These are phyloP conservation scores for Solanum pinnatisectum DNA, from an alignment of 257 asterid species.

Conservation along the genomic window DNA sequence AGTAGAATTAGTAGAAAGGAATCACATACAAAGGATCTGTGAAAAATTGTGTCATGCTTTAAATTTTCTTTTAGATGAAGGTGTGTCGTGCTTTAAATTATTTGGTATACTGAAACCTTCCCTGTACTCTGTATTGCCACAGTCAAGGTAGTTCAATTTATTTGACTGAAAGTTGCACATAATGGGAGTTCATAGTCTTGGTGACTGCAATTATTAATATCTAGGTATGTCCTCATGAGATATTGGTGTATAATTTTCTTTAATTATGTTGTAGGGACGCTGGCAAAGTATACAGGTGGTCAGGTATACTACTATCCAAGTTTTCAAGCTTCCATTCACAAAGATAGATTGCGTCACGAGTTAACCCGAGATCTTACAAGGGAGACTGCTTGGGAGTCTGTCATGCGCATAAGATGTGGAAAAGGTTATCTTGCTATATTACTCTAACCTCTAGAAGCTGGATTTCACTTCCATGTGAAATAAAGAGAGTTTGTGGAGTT, in stretches of 20 bases:
- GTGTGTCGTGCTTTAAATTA: not conserved
- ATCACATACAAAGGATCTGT: not conserved
- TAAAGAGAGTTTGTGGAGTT: not conserved
- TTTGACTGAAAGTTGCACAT: not conserved
- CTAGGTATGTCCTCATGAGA: not conserved
- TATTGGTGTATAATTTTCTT: not conserved
- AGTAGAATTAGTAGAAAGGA: not conserved
- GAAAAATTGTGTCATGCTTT: not conserved
- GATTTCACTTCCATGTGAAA: not conserved
- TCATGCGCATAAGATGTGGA: slow-evolving; percentile 98
- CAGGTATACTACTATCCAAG: slow-evolving; percentile 92
- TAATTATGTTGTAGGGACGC: slow-evolving; percentile 44
- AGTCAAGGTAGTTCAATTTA: not conserved
- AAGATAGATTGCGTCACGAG: slow-evolving; percentile 78
- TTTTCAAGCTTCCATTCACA: slow-evolving; percentile 58
- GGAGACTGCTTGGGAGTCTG: slow-evolving; percentile 99
- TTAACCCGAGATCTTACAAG: slow-evolving; percentile 88
- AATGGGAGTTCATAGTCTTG: not conserved
- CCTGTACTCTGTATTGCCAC: not conserved
- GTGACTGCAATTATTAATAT: not conserved
- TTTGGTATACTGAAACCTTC: not conserved
- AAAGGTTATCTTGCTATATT: slow-evolving; percentile 46
- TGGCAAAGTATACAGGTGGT: slow-evolving; percentile 97
- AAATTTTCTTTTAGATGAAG: not conserved
- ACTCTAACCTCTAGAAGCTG: not conserved